phyloP scores from a whole-genome alignment of 164 flowering plant genomes.

The Magnolia sinica region DNA sequence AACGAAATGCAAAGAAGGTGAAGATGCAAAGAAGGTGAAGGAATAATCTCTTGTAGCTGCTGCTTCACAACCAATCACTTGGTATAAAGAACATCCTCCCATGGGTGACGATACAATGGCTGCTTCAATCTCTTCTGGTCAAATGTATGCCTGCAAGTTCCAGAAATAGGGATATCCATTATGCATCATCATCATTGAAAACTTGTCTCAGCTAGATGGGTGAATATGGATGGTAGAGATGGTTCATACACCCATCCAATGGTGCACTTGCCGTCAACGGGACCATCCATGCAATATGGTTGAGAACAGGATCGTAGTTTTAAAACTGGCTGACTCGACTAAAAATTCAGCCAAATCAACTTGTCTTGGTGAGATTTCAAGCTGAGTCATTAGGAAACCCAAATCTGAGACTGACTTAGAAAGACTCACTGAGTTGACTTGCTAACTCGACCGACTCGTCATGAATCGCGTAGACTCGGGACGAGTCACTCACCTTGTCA shows the following conservation, averaged over 20 bases:
- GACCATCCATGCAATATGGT: neutral
- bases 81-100: constrained; percentile 99
- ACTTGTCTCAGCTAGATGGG: neutral
- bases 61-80: constrained; percentile 44
- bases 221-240: neutral
- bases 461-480: too few relatives aligned
- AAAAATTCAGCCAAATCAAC: too few relatives aligned
- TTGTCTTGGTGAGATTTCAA: too few relatives aligned
- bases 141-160: constrained; percentile 81
- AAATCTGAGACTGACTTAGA: too few relatives aligned
- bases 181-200: neutral
- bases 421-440: too few relatives aligned
- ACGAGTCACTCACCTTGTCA: too few relatives aligned
- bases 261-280: neutral
- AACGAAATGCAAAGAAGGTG: neutral
- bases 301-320: neutral
- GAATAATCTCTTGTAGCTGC: neutral
- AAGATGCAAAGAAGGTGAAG: neutral
- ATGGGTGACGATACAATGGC: constrained; percentile 98
- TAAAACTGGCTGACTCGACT: too few relatives aligned
- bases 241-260: neutral
- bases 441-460: too few relatives aligned
- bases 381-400: too few relatives aligned
- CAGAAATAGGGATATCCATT: neutral
- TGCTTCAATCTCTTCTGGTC: constrained; percentile 99